These are phyloP conservation scores for Cantharellus cinnabarinus DNA, from an alignment of 768 basidiomycete genomes.

Conservation along the genomic window DNA sequence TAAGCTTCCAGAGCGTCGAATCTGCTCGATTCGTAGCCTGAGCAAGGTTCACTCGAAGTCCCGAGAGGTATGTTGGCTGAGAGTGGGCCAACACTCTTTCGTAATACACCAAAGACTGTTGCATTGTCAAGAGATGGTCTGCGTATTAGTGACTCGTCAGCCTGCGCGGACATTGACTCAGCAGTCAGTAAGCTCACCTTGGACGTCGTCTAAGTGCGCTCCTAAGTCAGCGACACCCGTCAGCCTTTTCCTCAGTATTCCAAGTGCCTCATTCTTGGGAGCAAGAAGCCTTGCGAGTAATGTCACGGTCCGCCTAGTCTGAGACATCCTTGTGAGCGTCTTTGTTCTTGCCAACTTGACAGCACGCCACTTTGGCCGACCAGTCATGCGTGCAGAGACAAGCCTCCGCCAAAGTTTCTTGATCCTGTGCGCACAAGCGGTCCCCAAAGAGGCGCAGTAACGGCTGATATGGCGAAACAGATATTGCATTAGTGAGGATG, in stretches of 20 bases:
- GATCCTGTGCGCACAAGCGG: background rate
- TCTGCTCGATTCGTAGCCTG: conserved; percentile 42
- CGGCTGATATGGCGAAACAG: no score
- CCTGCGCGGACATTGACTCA: background rate
- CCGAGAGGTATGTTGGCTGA: conserved; percentile 67
- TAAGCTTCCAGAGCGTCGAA: conserved; percentile 43
- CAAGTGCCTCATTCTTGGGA: conserved; percentile 64
- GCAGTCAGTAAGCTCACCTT: conserved; percentile 32
- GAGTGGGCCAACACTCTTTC: conserved; percentile 77
- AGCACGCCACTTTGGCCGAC: background rate
- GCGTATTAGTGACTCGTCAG: background rate
- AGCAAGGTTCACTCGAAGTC: conserved; percentile 43
- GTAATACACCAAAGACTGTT: conserved; percentile 66
- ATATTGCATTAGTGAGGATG: no score
- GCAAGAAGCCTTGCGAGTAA: conserved; percentile 54
- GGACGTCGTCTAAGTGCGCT: conserved; percentile 68
- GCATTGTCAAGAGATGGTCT: conserved; percentile 84
- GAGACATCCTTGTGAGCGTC: conserved; percentile 59
- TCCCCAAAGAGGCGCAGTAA: background rate
- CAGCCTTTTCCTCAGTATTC: conserved; percentile 58
- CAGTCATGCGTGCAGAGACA: background rate
- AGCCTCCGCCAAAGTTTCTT: background rate
- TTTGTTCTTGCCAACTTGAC: conserved; percentile 11
- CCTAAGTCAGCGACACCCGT: conserved; percentile 21
- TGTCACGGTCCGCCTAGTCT: conserved; percentile 57